phyloP scores from a whole-genome alignment of 2,329 filamentous ascomycete species.

The Cryphonectria naterciae region DNA sequence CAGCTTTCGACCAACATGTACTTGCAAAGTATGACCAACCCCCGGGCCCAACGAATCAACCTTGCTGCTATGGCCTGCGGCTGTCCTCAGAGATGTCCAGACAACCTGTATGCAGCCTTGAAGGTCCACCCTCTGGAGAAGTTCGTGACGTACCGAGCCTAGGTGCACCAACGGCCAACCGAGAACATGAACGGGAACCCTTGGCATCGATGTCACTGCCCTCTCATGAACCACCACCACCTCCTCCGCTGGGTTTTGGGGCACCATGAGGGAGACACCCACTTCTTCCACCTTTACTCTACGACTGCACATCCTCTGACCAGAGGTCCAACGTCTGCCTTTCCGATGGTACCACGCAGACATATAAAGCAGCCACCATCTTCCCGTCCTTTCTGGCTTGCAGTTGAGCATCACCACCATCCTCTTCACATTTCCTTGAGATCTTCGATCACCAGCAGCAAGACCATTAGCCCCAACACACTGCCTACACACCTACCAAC shows the following conservation, averaged over 20 bases:
- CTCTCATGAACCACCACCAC: slow-evolving; percentile 20
- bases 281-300: slow-evolving; percentile 23
- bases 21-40: slow-evolving; percentile 24
- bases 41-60: slow-evolving; percentile 11
- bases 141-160: slow-evolving; percentile 28
- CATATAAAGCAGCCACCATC: slow-evolving; percentile 26
- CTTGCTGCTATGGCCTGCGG: slow-evolving; percentile 17
- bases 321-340: slow-evolving; percentile 26
- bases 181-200: slow-evolving; percentile 13
- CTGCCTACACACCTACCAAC: background rate
- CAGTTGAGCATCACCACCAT: slow-evolving; percentile 24
- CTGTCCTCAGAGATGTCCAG: slow-evolving; percentile 12
- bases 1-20: slow-evolving; percentile 26
- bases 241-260: slow-evolving; percentile 11
- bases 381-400: slow-evolving; percentile 16
- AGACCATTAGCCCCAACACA: background rate
- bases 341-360: slow-evolving; percentile 20
- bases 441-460: slow-evolving; percentile 12
- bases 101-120: slow-evolving; percentile 19
- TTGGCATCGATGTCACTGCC: slow-evolving; percentile 19
- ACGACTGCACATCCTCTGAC: slow-evolving; percentile 24
- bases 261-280: slow-evolving; percentile 20
- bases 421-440: slow-evolving; percentile 13
- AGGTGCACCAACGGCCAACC: slow-evolving; percentile 24
- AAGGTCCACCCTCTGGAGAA: slow-evolving; percentile 15